These are phyloP conservation scores for Malassezia equina DNA, from an alignment of 1,284 basidiomycete genomes.

Conservation along the genomic window DNA sequence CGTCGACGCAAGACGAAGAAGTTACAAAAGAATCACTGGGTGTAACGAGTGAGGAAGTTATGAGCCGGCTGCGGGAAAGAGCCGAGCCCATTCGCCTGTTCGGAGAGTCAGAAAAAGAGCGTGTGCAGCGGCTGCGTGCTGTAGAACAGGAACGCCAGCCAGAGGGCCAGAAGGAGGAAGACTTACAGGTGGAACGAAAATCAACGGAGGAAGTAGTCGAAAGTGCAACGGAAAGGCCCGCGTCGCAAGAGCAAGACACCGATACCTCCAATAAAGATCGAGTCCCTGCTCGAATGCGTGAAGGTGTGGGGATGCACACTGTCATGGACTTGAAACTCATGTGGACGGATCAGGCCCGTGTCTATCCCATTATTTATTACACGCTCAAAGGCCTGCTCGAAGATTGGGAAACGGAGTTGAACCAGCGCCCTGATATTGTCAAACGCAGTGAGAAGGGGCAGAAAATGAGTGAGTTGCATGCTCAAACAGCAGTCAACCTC, in stretches of 20 bases:
- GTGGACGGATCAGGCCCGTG: slow-evolving; percentile 84
- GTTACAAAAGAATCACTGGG: slow-evolving; percentile 57
- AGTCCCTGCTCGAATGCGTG: slow-evolving; percentile 11
- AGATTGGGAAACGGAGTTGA: slow-evolving; percentile 92
- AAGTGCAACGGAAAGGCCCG: slow-evolving; percentile 23
- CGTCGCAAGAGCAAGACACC: background rate
- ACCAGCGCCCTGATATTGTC: slow-evolving; percentile 66
- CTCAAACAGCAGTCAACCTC: slow-evolving; percentile 88
- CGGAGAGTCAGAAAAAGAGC: slow-evolving; percentile 86
- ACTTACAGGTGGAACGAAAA: no score
- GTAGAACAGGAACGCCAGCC: no score
- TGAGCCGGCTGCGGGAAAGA: slow-evolving; percentile 74
- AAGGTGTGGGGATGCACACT: slow-evolving; percentile 41
- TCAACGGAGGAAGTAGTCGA: no score
- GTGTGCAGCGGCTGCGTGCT: slow-evolving; percentile 44
- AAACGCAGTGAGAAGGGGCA: slow-evolving; percentile 84
- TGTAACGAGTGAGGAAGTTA: slow-evolving; percentile 83
- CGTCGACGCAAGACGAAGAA: slow-evolving; percentile 4
- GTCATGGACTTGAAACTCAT: slow-evolving; percentile 57
- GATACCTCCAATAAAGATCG: background rate
- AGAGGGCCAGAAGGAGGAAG: no score
- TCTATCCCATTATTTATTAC: slow-evolving; percentile 95
- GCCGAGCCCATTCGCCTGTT: slow-evolving; percentile 91
- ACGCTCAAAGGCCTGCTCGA: slow-evolving; percentile 77
- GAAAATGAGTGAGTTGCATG: slow-evolving; percentile 83